A percentile compares a stretch with the other conserved stretches of the same genome.
Conservation (phyloP, 2,329 filamentous ascomycete species). For the Paraphaeosphaeria minitans region DNA sequence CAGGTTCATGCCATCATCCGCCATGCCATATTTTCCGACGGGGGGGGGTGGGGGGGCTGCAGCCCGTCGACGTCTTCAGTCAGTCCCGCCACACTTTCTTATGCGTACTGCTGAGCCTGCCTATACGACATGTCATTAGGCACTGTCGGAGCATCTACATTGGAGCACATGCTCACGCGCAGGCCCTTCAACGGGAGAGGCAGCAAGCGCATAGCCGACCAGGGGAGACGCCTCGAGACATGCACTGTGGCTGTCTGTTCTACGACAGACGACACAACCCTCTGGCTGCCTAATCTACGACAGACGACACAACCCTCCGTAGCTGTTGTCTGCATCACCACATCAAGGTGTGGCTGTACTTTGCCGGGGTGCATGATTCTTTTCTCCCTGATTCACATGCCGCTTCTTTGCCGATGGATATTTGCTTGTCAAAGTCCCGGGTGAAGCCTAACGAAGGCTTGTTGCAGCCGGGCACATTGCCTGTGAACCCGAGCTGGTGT, state of each 20-base stretch:
- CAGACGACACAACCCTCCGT: background rate
- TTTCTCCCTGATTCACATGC: background rate
- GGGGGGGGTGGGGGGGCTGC: slow-evolving; percentile 7
- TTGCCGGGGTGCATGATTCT: background rate
- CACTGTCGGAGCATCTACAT: slow-evolving; percentile 12
- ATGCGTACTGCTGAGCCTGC: slow-evolving; percentile 4
- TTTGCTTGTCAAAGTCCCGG: background rate
- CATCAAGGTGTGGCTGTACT: slow-evolving; percentile 5
- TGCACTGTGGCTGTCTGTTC: background rate
- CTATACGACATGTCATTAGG: slow-evolving; percentile 2
- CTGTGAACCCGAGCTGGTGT: background rate
- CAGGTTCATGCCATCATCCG: background rate
- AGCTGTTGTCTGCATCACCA: background rate
- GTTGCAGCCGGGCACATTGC: background rate
- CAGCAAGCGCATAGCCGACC: background rate
- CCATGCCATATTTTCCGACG: slow-evolving; percentile 13
- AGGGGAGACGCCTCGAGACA: background rate
- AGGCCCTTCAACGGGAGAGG: background rate
- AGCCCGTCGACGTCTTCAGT: slow-evolving; percentile 5
- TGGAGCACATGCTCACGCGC: slow-evolving; percentile 10
- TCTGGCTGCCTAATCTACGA: too few species aligned
- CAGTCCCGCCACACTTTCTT: slow-evolving; percentile 17
- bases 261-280: too few species aligned
- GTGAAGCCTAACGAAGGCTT: background rate
- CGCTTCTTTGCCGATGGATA: background rate